A percentile compares a stretch with the other conserved stretches of the same genome.
Evolutionary conservation across 352 stramenopile genomes (phyloP).

Genomic region (Discostella stelligera): DNA sequence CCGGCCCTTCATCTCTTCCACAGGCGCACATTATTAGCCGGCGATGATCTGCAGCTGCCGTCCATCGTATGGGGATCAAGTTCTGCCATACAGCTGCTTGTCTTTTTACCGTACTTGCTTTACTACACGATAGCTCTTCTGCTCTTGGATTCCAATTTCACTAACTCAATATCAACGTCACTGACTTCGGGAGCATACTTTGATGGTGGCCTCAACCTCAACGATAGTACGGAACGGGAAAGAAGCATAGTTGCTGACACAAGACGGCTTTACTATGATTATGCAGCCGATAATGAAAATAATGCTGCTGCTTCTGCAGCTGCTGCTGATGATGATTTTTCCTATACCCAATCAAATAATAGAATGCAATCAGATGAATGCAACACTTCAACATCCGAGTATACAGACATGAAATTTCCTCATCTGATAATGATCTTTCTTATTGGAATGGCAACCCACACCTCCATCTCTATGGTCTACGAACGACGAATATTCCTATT

Average conservation of each 20-base stretch:
- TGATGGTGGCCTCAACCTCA: slow-evolving; percentile 3
- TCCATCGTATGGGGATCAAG: slow-evolving; percentile 52
- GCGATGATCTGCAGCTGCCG: slow-evolving; percentile 75
- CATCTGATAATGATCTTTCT: slow-evolving; percentile 45
- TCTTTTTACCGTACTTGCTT: slow-evolving; percentile 53
- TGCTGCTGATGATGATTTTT: background rate
- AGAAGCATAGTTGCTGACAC: background rate
- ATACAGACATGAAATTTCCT: slow-evolving; percentile 38
- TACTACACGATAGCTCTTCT: slow-evolving; percentile 34
- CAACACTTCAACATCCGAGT: slow-evolving; percentile 17
- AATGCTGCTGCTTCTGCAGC: background rate
- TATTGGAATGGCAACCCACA: slow-evolving; percentile 19
- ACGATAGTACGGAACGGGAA: slow-evolving; percentile 7
- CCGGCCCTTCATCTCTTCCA: slow-evolving; percentile 76
- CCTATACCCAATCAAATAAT: background rate
- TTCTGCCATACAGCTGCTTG: slow-evolving; percentile 47
- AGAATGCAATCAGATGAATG: slow-evolving; percentile 33
- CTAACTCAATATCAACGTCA: background rate
- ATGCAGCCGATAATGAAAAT: slow-evolving; percentile 13
- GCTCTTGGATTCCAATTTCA: background rate
- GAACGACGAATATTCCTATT: slow-evolving; percentile 43
- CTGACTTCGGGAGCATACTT: slow-evolving; percentile 1
- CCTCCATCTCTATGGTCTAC: slow-evolving; percentile 22
- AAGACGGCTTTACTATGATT: slow-evolving; percentile 7
- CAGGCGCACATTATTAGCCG: slow-evolving; percentile 65